phyloP scores from a whole-genome alignment of 371 early-diverging fungal species.

The Mortierella sp. region DNA sequence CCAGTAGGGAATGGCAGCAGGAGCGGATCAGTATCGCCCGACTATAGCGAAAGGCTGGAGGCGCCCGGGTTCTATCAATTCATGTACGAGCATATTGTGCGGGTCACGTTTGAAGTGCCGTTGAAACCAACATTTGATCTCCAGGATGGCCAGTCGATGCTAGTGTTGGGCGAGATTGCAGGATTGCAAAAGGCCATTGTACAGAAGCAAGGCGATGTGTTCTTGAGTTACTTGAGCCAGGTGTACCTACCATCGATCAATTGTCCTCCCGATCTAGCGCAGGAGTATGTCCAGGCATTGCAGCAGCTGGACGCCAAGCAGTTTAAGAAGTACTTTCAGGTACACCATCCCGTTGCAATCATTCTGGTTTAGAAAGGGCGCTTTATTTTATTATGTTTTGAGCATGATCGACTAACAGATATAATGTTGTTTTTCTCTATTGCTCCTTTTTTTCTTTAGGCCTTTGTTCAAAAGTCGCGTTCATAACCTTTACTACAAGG shows the following conservation, averaged over 20 bases:
- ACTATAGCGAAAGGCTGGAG: constrained; percentile 22
- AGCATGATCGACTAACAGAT: too few species aligned
- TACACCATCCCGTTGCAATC: constrained; percentile 39
- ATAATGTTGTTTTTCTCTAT: background rate
- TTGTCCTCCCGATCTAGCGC: constrained; percentile 71
- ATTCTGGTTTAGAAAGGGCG: too few species aligned
- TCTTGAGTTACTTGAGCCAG: constrained; percentile 71
- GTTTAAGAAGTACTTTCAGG: constrained; percentile 80
- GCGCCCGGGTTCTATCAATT: constrained; percentile 78
- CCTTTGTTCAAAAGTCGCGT: constrained; percentile 58
- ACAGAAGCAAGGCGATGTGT: constrained; percentile 69
- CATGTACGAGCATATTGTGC: constrained; percentile 81
- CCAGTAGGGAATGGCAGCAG: constrained; percentile 17
- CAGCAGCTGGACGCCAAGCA: constrained; percentile 72
- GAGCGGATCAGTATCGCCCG: constrained; percentile 5
- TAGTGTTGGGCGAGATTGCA: constrained; percentile 88
- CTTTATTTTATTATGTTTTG: too few species aligned
- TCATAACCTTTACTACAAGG: constrained; percentile 19
- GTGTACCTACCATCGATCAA: constrained; percentile 76
- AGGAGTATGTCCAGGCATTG: constrained; percentile 73
- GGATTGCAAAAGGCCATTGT: constrained; percentile 77
- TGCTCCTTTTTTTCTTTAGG: constrained; percentile 24
- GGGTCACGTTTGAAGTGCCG: constrained; percentile 85
- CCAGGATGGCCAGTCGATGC: constrained; percentile 81
- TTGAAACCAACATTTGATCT: constrained; percentile 80